phyloP scores from a whole-genome alignment of 768 basidiomycete genomes.

The Cystofilobasidium ferigula region DNA sequence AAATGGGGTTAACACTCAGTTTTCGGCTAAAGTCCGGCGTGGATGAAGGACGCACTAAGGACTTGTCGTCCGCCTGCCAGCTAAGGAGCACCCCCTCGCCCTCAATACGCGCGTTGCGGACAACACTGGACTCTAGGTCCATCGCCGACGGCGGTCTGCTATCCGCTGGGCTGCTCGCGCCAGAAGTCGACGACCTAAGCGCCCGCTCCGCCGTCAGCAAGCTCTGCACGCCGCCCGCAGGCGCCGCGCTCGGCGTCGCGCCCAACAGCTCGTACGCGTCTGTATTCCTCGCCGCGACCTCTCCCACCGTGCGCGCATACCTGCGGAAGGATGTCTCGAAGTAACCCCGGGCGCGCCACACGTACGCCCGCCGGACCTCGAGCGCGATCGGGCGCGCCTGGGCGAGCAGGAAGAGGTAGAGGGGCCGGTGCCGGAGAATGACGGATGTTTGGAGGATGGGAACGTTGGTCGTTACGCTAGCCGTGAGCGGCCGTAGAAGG shows the following conservation, averaged over 20 bases:
- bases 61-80: slow-evolving; percentile 80
- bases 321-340: slow-evolving; percentile 92
- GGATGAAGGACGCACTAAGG: slow-evolving; percentile 51
- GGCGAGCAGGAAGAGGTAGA: slow-evolving; percentile 75
- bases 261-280: not conserved
- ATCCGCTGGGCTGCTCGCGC: not conserved
- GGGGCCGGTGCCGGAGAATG: slow-evolving; percentile 65
- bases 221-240: too few species aligned
- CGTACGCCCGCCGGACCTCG: slow-evolving; percentile 79
- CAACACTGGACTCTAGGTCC: slow-evolving; percentile 6
- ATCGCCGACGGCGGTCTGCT: too few species aligned
- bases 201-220: too few species aligned
- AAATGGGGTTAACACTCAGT: too few species aligned
- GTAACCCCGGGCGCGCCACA: slow-evolving; percentile 70
- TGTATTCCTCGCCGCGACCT: slow-evolving; percentile 40
- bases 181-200: not conserved
- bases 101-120: slow-evolving; percentile 45
- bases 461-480: slow-evolving; percentile 79
- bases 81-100: slow-evolving; percentile 70
- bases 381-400: slow-evolving; percentile 69
- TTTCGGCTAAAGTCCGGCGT: too few species aligned
- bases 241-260: not conserved
- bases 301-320: slow-evolving; percentile 69
- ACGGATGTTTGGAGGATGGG: slow-evolving; percentile 81
- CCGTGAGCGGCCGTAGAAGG: slow-evolving; percentile 68